Percentiles rank a stretch among this genome's conserved stretches.
These are phyloP conservation scores for Pseudomonodictys pantanalensis DNA, from an alignment of 495 filamentous ascomycete genomes.

Conservation along the genomic window DNA sequence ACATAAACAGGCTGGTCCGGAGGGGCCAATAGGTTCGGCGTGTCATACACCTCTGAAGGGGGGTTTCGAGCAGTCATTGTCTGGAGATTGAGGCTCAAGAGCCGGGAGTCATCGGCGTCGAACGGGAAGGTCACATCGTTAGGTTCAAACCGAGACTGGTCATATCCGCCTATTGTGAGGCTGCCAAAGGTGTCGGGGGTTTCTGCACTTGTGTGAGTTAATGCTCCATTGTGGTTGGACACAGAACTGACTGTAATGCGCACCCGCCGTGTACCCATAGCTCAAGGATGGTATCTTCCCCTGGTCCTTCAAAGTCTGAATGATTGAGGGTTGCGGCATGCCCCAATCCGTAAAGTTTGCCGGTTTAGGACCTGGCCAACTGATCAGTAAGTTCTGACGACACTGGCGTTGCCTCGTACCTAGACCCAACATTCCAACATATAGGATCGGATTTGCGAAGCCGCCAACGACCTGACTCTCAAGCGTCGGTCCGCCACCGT, in stretches of 20 bases:
- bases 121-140: constrained; percentile 49
- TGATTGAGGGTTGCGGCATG: neutral
- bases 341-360: neutral
- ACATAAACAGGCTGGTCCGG: neutral
- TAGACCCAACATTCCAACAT: neutral
- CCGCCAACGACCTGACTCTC: neutral
- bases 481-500: neutral
- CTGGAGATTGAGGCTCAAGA: constrained; percentile 14
- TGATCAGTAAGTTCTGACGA: no score
- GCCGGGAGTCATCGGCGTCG: constrained; percentile 37
- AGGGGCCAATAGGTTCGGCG: neutral
- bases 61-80: constrained; percentile 2
- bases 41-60: neutral
- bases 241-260: neutral
- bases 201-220: neutral
- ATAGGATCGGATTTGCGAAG: neutral
- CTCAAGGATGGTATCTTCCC: neutral
- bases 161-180: constrained; percentile 56
- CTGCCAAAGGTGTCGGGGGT: constrained; percentile 35
- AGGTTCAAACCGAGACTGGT: constrained; percentile 47
- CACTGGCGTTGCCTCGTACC: no score
- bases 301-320: neutral
- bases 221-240: neutral
- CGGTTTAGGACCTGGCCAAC: no score
- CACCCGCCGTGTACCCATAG: neutral